Conservation (phyloP, 768 basidiomycete genomes). For the Tremella mesenterica region DNA sequence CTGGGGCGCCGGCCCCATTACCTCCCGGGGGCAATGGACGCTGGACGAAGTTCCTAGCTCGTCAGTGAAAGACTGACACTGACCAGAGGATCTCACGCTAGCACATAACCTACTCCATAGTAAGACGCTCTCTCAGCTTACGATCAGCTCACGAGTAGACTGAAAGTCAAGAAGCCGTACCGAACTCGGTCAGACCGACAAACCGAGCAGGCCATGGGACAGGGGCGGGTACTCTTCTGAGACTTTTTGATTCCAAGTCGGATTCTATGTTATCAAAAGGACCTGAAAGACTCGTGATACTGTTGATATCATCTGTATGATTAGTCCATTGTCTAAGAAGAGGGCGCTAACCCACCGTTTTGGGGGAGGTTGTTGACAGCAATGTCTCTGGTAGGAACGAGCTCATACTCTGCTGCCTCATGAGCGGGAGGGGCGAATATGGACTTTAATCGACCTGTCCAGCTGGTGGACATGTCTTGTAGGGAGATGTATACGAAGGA, state of each 20-base stretch:
- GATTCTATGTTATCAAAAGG: not conserved
- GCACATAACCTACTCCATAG: constrained; percentile 28
- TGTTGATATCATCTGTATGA: not conserved
- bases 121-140: constrained; percentile 40
- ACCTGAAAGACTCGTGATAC: not conserved
- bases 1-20: constrained; percentile 30
- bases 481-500: not conserved
- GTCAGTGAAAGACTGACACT: not conserved
- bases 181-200: constrained; percentile 12
- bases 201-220: constrained; percentile 14
- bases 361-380: too few relatives aligned
- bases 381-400: not conserved
- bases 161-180: not conserved
- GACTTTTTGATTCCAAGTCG: not conserved
- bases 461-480: not conserved
- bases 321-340: not conserved
- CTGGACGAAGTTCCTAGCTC: constrained; percentile 31
- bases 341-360: not conserved
- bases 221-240: constrained; percentile 6
- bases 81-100: constrained; percentile 8
- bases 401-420: not conserved
- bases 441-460: not conserved
- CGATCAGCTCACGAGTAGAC: not conserved
- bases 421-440: not conserved
- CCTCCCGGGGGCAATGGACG: constrained; percentile 35